These are phyloP conservation scores for Trichosanthes truncata DNA, from an alignment of 306 rosid species.

Conservation along the genomic window DNA sequence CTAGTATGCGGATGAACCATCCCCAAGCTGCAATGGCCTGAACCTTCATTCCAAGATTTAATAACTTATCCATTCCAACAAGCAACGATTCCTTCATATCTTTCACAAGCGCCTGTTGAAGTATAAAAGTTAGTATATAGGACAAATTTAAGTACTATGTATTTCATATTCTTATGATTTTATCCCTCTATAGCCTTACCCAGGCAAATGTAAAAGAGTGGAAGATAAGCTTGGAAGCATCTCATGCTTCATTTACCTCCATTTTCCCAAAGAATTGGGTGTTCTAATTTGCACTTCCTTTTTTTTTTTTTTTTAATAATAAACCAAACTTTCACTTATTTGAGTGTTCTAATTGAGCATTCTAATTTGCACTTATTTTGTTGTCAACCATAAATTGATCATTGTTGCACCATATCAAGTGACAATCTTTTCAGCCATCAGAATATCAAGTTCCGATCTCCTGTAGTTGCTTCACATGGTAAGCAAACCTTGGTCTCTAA, in stretches of 20 bases:
- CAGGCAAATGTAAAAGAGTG: background rate
- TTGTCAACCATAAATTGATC: background rate
- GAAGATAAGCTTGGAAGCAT: background rate
- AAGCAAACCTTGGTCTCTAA: background rate
- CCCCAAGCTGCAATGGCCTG: conserved; percentile 79
- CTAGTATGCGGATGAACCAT: conserved; percentile 69
- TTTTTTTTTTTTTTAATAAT: too few relatives aligned
- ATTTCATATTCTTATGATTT: background rate
- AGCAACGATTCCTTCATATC: conserved; percentile 66
- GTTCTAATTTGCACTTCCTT: background rate
- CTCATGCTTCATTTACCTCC: background rate
- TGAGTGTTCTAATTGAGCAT: too few relatives aligned
- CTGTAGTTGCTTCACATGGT: background rate
- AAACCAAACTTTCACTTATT: too few relatives aligned
- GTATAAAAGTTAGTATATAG: background rate
- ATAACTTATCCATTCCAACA: conserved; percentile 40
- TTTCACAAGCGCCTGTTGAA: conserved; percentile 44
- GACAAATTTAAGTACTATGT: background rate
- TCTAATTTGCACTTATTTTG: background rate
- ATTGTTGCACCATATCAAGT: background rate
- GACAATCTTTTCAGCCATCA: background rate
- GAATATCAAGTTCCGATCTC: background rate
- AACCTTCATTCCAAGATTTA: conserved; percentile 59
- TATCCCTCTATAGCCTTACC: background rate
- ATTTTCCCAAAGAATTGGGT: background rate